phyloP scores from a whole-genome alignment of 306 rosid species.

The Malus sieversii region DNA sequence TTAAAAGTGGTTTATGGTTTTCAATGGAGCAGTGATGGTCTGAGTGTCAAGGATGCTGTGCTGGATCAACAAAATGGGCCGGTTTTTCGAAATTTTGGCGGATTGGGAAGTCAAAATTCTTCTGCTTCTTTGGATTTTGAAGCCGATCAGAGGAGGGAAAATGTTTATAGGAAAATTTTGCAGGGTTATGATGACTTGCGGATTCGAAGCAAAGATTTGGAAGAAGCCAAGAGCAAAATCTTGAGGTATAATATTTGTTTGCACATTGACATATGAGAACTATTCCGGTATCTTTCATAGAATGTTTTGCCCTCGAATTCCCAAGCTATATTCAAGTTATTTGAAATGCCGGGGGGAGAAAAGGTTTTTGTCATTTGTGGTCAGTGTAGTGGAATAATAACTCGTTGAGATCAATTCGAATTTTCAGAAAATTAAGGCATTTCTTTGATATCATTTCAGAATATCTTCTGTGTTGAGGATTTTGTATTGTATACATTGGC shows the following conservation, averaged over 20 bases:
- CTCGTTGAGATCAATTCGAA: neutral
- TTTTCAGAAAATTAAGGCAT: neutral
- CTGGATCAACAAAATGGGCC: conserved; percentile 14
- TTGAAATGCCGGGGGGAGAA: neutral
- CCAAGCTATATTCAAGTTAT: neutral
- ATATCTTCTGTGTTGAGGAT: neutral
- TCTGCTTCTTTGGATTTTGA: conserved; percentile 28
- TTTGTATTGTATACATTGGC: neutral
- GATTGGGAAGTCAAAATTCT: conserved; percentile 12
- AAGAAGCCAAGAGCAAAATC: conserved; percentile 46
- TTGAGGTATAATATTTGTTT: conserved; percentile 40
- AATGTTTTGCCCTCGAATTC: neutral
- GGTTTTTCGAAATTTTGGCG: conserved; percentile 7
- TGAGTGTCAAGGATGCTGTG: conserved; percentile 21
- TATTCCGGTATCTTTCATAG: no score
- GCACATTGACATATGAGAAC: no score
- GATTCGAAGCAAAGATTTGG: conserved; percentile 35
- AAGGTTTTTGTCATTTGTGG: neutral
- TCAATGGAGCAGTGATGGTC: conserved; percentile 32
- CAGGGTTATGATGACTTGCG: conserved; percentile 34
- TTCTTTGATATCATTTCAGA: neutral
- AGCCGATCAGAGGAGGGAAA: conserved; percentile 17
- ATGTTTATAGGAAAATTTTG: conserved; percentile 31
- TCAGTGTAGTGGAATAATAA: neutral
- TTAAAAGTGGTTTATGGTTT: conserved; percentile 15